Conservation (phyloP, 1,284 basidiomycete genomes). For the Pseudomicrostroma phylloplanum region DNA sequence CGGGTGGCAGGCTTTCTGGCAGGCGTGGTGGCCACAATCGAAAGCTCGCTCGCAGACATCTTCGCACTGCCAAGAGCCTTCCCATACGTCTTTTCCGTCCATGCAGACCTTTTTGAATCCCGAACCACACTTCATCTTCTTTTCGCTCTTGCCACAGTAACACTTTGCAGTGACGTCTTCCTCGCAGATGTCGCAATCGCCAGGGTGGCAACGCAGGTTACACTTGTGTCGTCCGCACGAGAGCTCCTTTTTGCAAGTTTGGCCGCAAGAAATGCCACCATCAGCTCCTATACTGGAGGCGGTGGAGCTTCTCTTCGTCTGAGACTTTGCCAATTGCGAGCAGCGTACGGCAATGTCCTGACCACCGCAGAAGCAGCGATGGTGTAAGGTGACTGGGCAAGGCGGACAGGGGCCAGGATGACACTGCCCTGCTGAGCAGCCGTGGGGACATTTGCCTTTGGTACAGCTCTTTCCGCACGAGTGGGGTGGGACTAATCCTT, state of each 20-base stretch:
- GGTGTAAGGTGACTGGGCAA: slow-evolving; percentile 40
- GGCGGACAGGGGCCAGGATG: slow-evolving; percentile 49
- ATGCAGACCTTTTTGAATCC: slow-evolving; percentile 23
- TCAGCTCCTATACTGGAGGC: not conserved
- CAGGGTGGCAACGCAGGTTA: slow-evolving; percentile 34
- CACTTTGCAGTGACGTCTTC: slow-evolving; percentile 25
- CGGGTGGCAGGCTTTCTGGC: slow-evolving; percentile 37
- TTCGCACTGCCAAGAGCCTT: slow-evolving; percentile 32
- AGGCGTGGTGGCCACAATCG: slow-evolving; percentile 40
- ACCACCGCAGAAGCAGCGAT: slow-evolving; percentile 45
- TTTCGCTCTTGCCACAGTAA: slow-evolving; percentile 40
- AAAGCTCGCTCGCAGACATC: slow-evolving; percentile 29
- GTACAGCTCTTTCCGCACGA: slow-evolving; percentile 41
- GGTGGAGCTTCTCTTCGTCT: not conserved
- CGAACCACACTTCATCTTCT: slow-evolving; percentile 38
- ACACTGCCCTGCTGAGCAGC: slow-evolving; percentile 38
- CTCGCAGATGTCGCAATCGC: slow-evolving; percentile 34
- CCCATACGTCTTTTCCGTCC: slow-evolving; percentile 17
- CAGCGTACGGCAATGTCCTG: slow-evolving; percentile 36
- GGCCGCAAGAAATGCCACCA: slow-evolving; percentile 38
- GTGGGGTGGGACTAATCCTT: slow-evolving; percentile 29
- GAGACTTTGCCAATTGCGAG: slow-evolving; percentile 27
- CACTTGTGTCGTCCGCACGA: slow-evolving; percentile 43
- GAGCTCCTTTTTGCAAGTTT: slow-evolving; percentile 32
- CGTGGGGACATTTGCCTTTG: slow-evolving; percentile 39